Conservation (phyloP, 306 rosid species). For the Begonia masoniana region DNA sequence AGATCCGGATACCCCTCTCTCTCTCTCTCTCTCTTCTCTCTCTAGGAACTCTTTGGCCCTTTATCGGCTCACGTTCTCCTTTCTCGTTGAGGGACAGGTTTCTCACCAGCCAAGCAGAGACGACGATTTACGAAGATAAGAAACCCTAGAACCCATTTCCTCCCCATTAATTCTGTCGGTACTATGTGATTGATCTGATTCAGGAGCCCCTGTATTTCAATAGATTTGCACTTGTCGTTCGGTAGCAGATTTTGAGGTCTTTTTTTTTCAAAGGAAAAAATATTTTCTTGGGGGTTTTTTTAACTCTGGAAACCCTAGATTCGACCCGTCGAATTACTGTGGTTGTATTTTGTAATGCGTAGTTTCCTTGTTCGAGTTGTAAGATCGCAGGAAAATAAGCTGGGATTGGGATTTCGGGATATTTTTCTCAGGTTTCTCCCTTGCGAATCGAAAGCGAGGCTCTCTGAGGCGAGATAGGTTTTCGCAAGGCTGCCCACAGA, state of each 20-base stretch:
- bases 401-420: no score
- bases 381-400: no score
- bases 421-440: no score
- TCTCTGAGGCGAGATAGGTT: constrained; percentile 4
- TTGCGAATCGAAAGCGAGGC: background rate
- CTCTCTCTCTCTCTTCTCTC: no score
- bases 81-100: constrained; percentile 40
- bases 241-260: constrained; percentile 1
- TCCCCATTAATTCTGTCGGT: background rate
- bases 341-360: no score
- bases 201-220: no score
- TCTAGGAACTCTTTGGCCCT: constrained; percentile 27
- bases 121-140: constrained; percentile 12
- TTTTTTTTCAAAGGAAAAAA: background rate
- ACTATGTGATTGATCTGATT: no score
- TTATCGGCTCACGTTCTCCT: constrained; percentile 67
- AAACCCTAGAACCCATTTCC: constrained; percentile 12
- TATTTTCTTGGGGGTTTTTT: background rate
- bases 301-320: constrained; percentile 23
- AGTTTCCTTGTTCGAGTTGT: no score
- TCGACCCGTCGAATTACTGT: background rate
- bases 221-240: constrained; percentile 18
- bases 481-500: constrained; percentile 8
- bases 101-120: constrained; percentile 22
- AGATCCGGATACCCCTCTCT: constrained; percentile 41